A percentile compares a stretch with the other conserved stretches of the same genome.
phyloP scores from a whole-genome alignment of 2,329 filamentous ascomycete species.

The Grosmannia huntii region DNA sequence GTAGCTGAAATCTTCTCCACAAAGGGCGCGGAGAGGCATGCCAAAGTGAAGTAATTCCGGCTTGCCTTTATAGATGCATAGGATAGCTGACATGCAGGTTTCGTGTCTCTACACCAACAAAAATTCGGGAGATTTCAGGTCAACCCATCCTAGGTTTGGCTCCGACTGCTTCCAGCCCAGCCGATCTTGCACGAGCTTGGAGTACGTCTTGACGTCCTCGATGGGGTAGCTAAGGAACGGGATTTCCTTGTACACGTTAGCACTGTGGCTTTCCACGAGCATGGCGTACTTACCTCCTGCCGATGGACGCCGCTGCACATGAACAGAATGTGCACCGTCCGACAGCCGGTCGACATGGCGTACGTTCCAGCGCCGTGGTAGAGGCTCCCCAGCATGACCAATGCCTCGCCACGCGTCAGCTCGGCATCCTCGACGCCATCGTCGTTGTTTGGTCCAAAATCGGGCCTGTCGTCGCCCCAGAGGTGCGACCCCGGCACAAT shows the following conservation, averaged over 20 bases:
- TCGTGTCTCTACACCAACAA: not conserved
- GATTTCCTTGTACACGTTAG: not conserved
- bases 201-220: constrained; percentile 3
- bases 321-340: constrained; percentile 5
- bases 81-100: no score
- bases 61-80: no score
- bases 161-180: constrained; percentile 6
- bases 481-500: constrained; percentile 5
- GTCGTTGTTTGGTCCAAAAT: not conserved
- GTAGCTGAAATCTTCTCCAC: no score
- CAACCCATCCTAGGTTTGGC: constrained; percentile 5
- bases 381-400: constrained; percentile 5
- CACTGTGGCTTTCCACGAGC: no score
- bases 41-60: no score
- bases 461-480: constrained; percentile 5
- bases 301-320: constrained; percentile 5
- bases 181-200: constrained; percentile 2
- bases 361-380: constrained; percentile 1
- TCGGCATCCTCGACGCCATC: not conserved
- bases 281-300: not conserved
- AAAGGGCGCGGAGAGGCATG: no score
- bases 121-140: constrained; percentile 4
- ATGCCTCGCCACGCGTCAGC: constrained; percentile 2
- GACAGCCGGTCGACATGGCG: not conserved
- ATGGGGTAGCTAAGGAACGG: constrained; percentile 3